Percentiles rank a stretch among this genome's conserved stretches.
These are phyloP conservation scores for Vitis vinifera DNA, from an alignment of 164 flowering plant species.

Conservation along the genomic window ASM3070453v1 NC_081819.1:18104501-18105000, in stretches of 20 bases:
- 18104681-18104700: slow-evolving; percentile 70
- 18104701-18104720: slow-evolving; percentile 57
- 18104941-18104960: slow-evolving; percentile 46
- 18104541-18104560: background rate
- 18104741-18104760: slow-evolving; percentile 13
- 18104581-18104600: background rate
- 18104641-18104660: slow-evolving; percentile 51
- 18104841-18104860: no score
- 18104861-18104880: no score
- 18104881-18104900: no score
- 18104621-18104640: background rate
- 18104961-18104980: slow-evolving; percentile 44
- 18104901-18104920: background rate
- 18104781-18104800: no score
- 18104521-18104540: slow-evolving; percentile 62
- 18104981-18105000: slow-evolving; percentile 62
- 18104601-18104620: no score
- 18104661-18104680: slow-evolving; percentile 54
- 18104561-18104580: background rate
- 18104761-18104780: no score
- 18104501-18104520: slow-evolving; percentile 51
- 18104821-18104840: no score
- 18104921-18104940: slow-evolving; percentile 63
- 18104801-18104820: no score
- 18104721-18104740: slow-evolving; percentile 67